phyloP scores from a whole-genome alignment of 768 basidiomycete species.

The Hebeloma cylindrosporum region DNA sequence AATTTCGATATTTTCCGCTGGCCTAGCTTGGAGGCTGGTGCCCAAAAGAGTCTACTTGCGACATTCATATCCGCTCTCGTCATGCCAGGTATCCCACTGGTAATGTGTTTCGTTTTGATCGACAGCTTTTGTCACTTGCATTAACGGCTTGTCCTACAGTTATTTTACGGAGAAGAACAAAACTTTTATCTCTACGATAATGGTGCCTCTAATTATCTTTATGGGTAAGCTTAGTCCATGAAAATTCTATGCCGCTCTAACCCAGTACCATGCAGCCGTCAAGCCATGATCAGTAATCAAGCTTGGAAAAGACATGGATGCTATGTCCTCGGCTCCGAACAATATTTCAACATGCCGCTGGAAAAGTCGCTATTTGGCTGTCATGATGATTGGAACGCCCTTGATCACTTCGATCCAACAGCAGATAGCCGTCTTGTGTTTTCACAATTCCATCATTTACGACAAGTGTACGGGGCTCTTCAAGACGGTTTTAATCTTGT shows the following conservation, averaged over 20 bases:
- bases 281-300: constrained; percentile 80
- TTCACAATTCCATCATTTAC: constrained; percentile 69
- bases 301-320: constrained; percentile 96
- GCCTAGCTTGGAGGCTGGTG: constrained; percentile 86
- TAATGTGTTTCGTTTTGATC: constrained; percentile 31
- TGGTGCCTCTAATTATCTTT: constrained; percentile 89
- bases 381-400: constrained; percentile 86
- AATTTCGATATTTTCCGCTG: constrained; percentile 96
- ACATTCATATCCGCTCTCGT: constrained; percentile 78
- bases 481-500: constrained; percentile 89
- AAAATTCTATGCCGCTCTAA: neutral
- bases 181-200: constrained; percentile 86
- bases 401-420: constrained; percentile 95
- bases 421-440: constrained; percentile 73
- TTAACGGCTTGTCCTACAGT: constrained; percentile 33
- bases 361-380: constrained; percentile 80
- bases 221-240: constrained; percentile 52
- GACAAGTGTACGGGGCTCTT: constrained; percentile 65
- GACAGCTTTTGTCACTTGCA: neutral
- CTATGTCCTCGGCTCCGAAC: constrained; percentile 84
- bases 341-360: constrained; percentile 93
- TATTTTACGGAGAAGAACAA: constrained; percentile 93
- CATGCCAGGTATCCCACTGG: constrained; percentile 86
- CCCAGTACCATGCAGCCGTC: constrained; percentile 56
- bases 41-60: constrained; percentile 70